Base-by-base conservation (phyloP, 257 asterid genomes). In the Solanum chiquidenum region DNA sequence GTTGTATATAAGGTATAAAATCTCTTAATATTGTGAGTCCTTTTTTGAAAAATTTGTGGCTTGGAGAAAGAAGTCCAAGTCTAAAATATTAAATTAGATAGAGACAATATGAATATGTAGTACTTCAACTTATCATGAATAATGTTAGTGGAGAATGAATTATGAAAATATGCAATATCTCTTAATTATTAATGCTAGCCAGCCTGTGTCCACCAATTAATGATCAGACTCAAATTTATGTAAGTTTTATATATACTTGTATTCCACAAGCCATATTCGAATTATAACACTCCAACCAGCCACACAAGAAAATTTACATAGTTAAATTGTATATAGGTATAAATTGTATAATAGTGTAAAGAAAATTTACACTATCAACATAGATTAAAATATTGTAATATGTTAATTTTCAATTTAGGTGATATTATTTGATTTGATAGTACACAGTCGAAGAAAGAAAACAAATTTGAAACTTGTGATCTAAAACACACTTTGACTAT, bases 91-190 rank as follows among this genome's bases (percentile, higher is more conserved):
- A 55, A 18, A 55, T 55, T 55, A 55, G 23, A 0, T 55, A 18
- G 62, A 6, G 62, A 18, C n/a, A 18, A 18, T 0, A 55, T 55
- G 64, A 18, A 55, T 55, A 55, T 58, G 27, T 58, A 21, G 27
- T 20, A 0, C 62, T 58, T 7, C 11, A 58, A 21, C 12, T 20
- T 7, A 58, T 58, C 71, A n/a, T 40, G 58, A 40, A 38, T 76
- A n/a, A n/a, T 76, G 35, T 12, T n/a, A 76, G 83, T 40, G 83
- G 35, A 40, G 83, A 40, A 40, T 76, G 60, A 40, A 76, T 5
- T 12, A 76, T 38, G 21, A n/a, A 38, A 7, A 76, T 76, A 76
- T 40, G 58, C 60, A 3, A 5, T 38, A 23, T 76, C 34, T 38
- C 34, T 76, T 76, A 37, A 16, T 23, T 5, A 37, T 23, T 23